These are phyloP conservation scores for Bruguiera gymnorhiza DNA, from an alignment of 345 rosid genomes.

Conservation along the genomic window DNA sequence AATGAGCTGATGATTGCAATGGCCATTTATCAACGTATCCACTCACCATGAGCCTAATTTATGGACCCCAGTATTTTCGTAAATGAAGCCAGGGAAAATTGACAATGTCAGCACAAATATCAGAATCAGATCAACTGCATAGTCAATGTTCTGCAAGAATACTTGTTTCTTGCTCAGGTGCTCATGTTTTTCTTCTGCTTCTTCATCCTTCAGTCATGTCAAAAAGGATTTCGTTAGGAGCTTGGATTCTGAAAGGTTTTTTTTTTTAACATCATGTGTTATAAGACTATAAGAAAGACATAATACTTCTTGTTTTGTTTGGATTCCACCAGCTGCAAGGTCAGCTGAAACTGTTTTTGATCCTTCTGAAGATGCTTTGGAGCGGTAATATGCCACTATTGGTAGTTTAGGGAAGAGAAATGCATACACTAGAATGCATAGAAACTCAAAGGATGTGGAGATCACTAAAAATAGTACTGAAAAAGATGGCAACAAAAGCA, in stretches of 20 bases:
- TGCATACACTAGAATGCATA: slow-evolving; percentile 64
- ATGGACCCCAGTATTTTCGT: slow-evolving; percentile 73
- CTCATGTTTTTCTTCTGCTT: slow-evolving; percentile 26
- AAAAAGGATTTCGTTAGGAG: not conserved
- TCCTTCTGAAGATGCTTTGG: slow-evolving; percentile 87
- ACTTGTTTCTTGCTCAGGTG: slow-evolving; percentile 60
- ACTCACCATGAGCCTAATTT: slow-evolving; percentile 54
- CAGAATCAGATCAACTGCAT: slow-evolving; percentile 53
- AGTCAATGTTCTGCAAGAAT: slow-evolving; percentile 58
- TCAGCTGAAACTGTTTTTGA: slow-evolving; percentile 76
- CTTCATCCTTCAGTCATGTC: slow-evolving; percentile 36
- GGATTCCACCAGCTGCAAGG: slow-evolving; percentile 85
- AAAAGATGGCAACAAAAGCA: not conserved
- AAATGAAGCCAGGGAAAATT: slow-evolving; percentile 82
- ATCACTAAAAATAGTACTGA: slow-evolving; percentile 80
- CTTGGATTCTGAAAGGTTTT: not conserved
- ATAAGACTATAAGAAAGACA: not conserved
- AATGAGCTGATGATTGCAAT: not conserved
- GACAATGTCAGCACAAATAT: slow-evolving; percentile 67
- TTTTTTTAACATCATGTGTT: not conserved
- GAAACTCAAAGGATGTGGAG: slow-evolving; percentile 58
- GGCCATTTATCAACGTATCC: slow-evolving; percentile 34
- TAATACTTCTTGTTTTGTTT: slow-evolving; percentile 21
- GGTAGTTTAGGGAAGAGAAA: slow-evolving; percentile 67
- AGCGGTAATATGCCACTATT: slow-evolving; percentile 72